Evolutionary conservation across 768 basidiomycete species (phyloP).

Genomic region (Auricularia heimuer): DNA sequence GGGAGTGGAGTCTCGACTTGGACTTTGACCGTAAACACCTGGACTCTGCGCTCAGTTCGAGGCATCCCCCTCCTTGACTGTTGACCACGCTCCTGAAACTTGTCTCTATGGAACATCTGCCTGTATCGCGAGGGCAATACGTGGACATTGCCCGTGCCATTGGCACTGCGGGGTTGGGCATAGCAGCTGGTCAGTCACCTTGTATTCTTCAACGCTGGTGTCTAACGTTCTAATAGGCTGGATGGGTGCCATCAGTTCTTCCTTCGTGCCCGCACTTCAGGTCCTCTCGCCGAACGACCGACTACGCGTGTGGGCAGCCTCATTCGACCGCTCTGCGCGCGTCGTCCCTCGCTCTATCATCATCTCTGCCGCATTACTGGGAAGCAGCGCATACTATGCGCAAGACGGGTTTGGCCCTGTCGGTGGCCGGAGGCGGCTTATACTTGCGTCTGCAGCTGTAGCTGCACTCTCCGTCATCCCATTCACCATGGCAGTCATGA

Average conservation of each 20-base stretch:
- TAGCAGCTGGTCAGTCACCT: background rate
- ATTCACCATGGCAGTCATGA: background rate
- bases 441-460: background rate
- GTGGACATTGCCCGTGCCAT: background rate
- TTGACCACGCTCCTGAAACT: too few species aligned
- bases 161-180: background rate
- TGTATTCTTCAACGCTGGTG: background rate
- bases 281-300: background rate
- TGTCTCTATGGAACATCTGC: too few species aligned
- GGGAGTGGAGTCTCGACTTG: too few species aligned
- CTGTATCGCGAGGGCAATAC: background rate
- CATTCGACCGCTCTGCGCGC: background rate
- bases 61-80: too few species aligned
- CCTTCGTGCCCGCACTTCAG: background rate
- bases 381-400: background rate
- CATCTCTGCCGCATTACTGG: background rate
- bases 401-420: background rate
- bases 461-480: background rate
- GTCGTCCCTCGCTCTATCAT: background rate
- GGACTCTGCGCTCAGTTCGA: too few species aligned
- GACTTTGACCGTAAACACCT: too few species aligned
- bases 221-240: background rate
- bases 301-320: background rate
- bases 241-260: background rate
- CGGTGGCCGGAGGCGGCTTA: background rate